Conservation (phyloP, 1,139 yeast genomes). For the Geotrichum cucujoidarum region DNA sequence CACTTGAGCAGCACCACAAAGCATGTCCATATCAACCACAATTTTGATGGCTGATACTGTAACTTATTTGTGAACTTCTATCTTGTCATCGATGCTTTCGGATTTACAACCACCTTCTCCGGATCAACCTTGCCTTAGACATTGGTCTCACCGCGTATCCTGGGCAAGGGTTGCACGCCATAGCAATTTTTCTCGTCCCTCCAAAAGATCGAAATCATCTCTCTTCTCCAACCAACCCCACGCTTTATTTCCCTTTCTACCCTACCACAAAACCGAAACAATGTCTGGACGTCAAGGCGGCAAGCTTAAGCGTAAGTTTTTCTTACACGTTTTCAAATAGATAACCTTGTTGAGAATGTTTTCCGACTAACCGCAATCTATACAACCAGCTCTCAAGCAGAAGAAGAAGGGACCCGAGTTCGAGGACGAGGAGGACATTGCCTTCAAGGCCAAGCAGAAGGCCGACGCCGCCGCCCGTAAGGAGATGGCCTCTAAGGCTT, state of each 20-base stretch:
- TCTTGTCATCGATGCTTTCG: too few relatives aligned
- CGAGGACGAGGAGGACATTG: conserved; percentile 78
- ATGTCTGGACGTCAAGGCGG: conserved; percentile 51
- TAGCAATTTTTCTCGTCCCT: not conserved
- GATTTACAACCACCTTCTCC: too few relatives aligned
- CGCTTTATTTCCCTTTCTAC: not conserved
- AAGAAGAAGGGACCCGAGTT: conserved; percentile 67
- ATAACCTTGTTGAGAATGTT: not conserved
- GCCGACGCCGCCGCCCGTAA: conserved; percentile 92
- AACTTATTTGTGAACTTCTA: too few relatives aligned
- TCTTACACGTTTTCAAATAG: not conserved
- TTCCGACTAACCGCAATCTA: conserved; percentile 6
- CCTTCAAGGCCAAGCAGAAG: conserved; percentile 89
- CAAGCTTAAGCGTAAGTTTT: conserved; percentile 42
- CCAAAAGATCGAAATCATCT: too few relatives aligned
- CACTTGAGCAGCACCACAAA: too few relatives aligned
- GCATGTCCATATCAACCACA: too few relatives aligned
- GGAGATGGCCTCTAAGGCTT: conserved; percentile 81
- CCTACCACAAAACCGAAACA: conserved; percentile 7
- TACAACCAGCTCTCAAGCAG: conserved; percentile 40
- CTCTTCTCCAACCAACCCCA: not conserved
- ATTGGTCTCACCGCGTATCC: too few relatives aligned
- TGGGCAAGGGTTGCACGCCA: not conserved
- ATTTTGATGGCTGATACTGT: too few relatives aligned
- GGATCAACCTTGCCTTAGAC: too few relatives aligned